These are phyloP conservation scores for Colletotrichum musae DNA, from an alignment of 2,329 filamentous ascomycete genomes.

Conservation along the genomic window DNA sequence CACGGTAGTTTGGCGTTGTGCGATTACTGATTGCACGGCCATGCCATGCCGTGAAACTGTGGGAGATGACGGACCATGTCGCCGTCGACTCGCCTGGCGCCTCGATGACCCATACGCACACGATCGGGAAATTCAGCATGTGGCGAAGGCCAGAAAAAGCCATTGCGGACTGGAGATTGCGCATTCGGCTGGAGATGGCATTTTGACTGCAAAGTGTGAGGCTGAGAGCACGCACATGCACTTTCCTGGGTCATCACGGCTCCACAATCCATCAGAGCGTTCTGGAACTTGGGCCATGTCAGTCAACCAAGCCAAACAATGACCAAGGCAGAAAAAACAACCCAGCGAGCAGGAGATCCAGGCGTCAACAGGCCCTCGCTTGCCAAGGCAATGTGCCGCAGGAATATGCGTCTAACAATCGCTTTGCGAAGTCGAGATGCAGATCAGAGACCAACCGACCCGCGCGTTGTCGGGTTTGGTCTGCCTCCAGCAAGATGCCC, in stretches of 20 bases:
- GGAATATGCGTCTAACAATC: conserved; percentile 8
- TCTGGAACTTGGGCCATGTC: conserved; percentile 37
- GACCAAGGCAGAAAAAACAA: conserved; percentile 6
- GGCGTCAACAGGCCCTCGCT: conserved; percentile 7
- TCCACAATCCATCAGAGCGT: conserved; percentile 37
- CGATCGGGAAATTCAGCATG: conserved; percentile 17
- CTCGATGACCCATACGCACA: conserved; percentile 16
- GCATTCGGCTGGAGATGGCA: conserved; percentile 34
- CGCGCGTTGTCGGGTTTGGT: neutral
- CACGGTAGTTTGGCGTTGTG: conserved; percentile 16
- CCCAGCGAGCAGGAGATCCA: neutral
- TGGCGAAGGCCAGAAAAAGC: conserved; percentile 26
- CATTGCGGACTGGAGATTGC: conserved; percentile 34
- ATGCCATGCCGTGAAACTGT: conserved; percentile 26
- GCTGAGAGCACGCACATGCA: conserved; percentile 29
- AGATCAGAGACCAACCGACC: conserved; percentile 15
- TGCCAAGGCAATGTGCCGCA: conserved; percentile 15
- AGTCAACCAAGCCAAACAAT: conserved; percentile 10
- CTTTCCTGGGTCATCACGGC: conserved; percentile 14
- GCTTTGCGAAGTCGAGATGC: conserved; percentile 12
- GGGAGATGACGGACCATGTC: conserved; percentile 10
- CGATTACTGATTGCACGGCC: conserved; percentile 31
- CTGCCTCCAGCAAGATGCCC: conserved; percentile 1
- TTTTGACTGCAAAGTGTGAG: conserved; percentile 27
- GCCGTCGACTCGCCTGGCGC: neutral